Conservation (phyloP, 176 grass and related monocot species). For the Oryza rufipogon region DNA sequence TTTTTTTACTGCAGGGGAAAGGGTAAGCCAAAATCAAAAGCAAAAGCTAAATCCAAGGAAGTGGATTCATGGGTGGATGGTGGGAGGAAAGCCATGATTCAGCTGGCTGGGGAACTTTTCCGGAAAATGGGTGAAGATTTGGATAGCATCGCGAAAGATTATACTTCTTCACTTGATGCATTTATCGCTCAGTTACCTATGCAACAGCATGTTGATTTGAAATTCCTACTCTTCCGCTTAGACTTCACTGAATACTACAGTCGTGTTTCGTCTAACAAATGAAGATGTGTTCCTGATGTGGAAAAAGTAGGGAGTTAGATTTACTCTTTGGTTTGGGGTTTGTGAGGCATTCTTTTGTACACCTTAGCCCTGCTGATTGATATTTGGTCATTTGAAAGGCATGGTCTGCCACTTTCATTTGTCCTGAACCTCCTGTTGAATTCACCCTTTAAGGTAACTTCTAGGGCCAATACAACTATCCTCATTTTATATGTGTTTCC, state of each 20-base stretch:
- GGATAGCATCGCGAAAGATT: slow-evolving; percentile 87
- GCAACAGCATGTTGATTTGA: slow-evolving; percentile 95
- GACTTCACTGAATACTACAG: slow-evolving; percentile 97
- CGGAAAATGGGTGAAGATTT: slow-evolving; percentile 91
- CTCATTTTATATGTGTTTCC: slow-evolving; percentile 10
- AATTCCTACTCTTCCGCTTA: slow-evolving; percentile 91
- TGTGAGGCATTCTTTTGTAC: slow-evolving; percentile 41
- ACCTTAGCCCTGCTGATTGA: slow-evolving; percentile 29
- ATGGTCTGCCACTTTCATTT: not conserved
- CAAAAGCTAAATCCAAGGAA: slow-evolving; percentile 73
- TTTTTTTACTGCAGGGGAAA: slow-evolving; percentile 66
- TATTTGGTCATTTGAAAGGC: slow-evolving; percentile 41
- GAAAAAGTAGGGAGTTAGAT: slow-evolving; percentile 43
- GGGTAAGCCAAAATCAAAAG: slow-evolving; percentile 54
- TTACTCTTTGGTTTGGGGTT: slow-evolving; percentile 28
- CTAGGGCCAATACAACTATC: not conserved
- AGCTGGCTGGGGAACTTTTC: slow-evolving; percentile 77
- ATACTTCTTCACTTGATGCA: slow-evolving; percentile 76
- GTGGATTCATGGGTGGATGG: slow-evolving; percentile 62
- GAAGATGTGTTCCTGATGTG: slow-evolving; percentile 36
- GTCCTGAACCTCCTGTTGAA: not conserved
- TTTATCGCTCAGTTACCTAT: slow-evolving; percentile 89
- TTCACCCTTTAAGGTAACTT: slow-evolving; percentile 6
- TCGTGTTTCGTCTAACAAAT: slow-evolving; percentile 56
- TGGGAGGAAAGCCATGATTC: slow-evolving; percentile 80